Evolutionary conservation across 2,329 filamentous ascomycete species (phyloP).

Genomic region (Fusarium papillatum): DNA sequence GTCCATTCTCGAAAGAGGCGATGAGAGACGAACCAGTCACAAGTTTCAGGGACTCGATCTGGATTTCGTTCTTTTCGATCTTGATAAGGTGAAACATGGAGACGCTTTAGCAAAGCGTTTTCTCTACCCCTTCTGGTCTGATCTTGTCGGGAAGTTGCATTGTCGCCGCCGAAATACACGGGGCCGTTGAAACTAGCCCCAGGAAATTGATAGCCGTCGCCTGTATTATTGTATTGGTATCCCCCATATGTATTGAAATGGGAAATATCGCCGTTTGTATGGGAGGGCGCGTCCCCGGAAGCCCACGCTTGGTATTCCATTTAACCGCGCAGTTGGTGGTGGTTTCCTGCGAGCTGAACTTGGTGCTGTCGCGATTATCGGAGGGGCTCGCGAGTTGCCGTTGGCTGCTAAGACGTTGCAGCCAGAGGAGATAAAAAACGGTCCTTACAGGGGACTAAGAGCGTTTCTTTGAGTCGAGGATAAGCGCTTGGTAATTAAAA

Average conservation of each 20-base stretch:
- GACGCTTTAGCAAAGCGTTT: neutral
- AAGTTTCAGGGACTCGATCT: constrained; percentile 18
- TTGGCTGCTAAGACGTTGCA: neutral
- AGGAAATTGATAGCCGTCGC: neutral
- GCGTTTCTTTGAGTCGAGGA: neutral
- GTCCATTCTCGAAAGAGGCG: constrained; percentile 16
- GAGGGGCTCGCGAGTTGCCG: neutral
- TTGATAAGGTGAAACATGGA: constrained; percentile 21
- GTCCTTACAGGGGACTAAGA: neutral
- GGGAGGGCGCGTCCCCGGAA: neutral
- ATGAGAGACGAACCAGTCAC: constrained; percentile 33
- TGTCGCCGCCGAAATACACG: constrained; percentile 25
- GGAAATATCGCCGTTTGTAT: neutral
- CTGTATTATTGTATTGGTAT: neutral
- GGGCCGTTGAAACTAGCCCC: constrained; percentile 45
- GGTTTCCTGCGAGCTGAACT: neutral
- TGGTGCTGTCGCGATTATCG: neutral
- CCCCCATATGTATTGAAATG: neutral
- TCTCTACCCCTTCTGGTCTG: neutral
- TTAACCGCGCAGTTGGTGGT: neutral
- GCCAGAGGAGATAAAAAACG: neutral
- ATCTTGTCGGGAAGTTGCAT: neutral
- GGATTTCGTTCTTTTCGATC: constrained; percentile 34
- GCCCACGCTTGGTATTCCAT: neutral
- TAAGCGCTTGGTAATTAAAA: neutral